phyloP scores from a whole-genome alignment of 2,329 filamentous ascomycete species.

The Ophiostoma sp. region DNA sequence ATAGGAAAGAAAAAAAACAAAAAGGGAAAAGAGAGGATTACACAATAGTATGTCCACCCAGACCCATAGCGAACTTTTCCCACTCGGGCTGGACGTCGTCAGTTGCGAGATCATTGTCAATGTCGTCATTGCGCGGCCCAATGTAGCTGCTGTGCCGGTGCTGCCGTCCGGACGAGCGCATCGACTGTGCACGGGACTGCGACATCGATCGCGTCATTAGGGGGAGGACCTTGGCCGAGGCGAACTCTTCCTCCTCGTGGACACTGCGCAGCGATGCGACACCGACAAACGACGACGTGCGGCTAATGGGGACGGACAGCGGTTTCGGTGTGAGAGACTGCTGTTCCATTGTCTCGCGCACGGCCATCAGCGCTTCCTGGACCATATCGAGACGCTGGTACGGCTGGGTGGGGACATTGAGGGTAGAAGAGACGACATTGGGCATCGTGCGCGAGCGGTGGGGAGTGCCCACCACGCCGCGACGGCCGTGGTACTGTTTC shows the following conservation, averaged over 20 bases:
- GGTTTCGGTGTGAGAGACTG: background rate
- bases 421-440: background rate
- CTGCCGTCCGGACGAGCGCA: background rate
- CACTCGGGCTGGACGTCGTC: slow-evolving; percentile 40
- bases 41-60: slow-evolving; percentile 45
- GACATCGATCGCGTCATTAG: background rate
- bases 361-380: slow-evolving; percentile 21
- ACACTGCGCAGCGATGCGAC: slow-evolving; percentile 22
- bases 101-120: background rate
- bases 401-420: background rate
- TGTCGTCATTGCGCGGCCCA: slow-evolving; percentile 1
- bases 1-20: background rate
- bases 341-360: slow-evolving; percentile 23
- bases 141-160: slow-evolving; percentile 29
- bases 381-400: slow-evolving; percentile 25
- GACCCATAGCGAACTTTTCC: slow-evolving; percentile 47
- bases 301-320: background rate
- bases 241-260: slow-evolving; percentile 23
- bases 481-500: background rate
- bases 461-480: background rate
- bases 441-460: slow-evolving; percentile 6
- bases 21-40: background rate
- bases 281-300: slow-evolving; percentile 23
- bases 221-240: background rate
- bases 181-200: slow-evolving; percentile 6